Evolutionary conservation across 257 asterid genomes (phyloP).

Genomic region (Petunia secreta): DNA sequence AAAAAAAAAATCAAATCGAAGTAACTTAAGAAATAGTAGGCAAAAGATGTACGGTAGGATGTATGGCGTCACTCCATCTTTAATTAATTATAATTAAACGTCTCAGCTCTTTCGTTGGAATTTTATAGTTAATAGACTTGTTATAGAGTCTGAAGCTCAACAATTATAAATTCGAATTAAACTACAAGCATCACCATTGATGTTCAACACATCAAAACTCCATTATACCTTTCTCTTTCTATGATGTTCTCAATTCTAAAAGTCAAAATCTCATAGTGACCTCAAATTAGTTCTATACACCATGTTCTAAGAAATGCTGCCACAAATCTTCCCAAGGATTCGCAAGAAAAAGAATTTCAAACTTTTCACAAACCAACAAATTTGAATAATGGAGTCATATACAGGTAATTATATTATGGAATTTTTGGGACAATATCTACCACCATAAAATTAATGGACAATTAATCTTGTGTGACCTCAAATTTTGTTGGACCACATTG

Average conservation of each 20-base stretch:
- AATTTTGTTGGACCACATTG: constrained; percentile 26
- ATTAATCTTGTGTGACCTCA: neutral
- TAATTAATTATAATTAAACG: too few species aligned
- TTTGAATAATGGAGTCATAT: neutral
- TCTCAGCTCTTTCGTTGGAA: too few species aligned
- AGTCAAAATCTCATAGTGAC: neutral
- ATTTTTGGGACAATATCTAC: neutral
- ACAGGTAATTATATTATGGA: neutral
- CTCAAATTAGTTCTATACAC: neutral
- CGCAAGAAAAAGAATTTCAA: constrained; percentile 14
- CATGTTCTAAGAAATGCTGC: neutral
- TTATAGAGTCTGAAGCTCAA: too few species aligned
- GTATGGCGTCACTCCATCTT: too few species aligned
- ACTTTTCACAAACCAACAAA: neutral
- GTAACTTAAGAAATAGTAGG: too few species aligned
- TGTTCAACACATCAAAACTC: too few species aligned
- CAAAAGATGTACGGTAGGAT: too few species aligned
- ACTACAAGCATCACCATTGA: too few species aligned
- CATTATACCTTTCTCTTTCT: neutral
- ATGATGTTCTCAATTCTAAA: neutral
- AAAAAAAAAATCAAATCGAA: too few species aligned
- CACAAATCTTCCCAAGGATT: neutral
- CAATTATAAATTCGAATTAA: too few species aligned
- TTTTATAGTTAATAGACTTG: too few species aligned
- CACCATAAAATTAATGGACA: constrained; percentile 15